These are phyloP conservation scores for Kwoniella botswanensis DNA, from an alignment of 768 basidiomycete species.

Conservation along the genomic window DNA sequence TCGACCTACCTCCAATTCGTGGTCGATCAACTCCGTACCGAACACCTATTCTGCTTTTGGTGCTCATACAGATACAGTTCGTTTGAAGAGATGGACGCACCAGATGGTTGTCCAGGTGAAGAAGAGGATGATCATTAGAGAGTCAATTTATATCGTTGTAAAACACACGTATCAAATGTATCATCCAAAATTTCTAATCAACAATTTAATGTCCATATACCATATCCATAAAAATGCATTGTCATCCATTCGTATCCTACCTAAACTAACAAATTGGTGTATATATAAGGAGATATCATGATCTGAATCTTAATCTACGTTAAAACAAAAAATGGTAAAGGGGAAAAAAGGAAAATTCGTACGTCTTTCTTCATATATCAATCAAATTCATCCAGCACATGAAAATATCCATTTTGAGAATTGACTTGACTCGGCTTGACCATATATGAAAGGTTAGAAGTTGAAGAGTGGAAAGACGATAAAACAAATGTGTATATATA, in stretches of 20 bases:
- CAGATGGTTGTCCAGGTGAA: slow-evolving; percentile 56
- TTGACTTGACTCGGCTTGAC: neutral
- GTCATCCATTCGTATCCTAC: neutral
- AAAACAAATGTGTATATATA: neutral
- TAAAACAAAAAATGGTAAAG: neutral
- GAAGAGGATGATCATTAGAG: slow-evolving; percentile 57
- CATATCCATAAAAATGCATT: too few relatives aligned
- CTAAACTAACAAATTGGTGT: neutral
- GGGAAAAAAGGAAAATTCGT: neutral
- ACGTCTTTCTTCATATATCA: neutral
- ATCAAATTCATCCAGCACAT: neutral
- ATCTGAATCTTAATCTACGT: neutral
- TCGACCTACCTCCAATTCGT: slow-evolving; percentile 48
- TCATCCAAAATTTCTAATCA: too few relatives aligned
- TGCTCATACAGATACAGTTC: slow-evolving; percentile 50
- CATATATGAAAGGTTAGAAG: neutral
- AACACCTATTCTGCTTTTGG: slow-evolving; percentile 57
- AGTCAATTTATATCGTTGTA: neutral
- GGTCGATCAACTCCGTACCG: slow-evolving; percentile 48
- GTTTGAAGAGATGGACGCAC: slow-evolving; percentile 54
- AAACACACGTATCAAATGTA: too few relatives aligned
- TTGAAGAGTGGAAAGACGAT: neutral
- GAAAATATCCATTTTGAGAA: neutral
- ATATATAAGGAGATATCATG: neutral
- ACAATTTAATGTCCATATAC: too few relatives aligned